Evolutionary conservation across 2,329 filamentous ascomycete genomes (phyloP), one percentile per base, ranked within the genome.

Genomic region (Ustilaginoidea virens): DNA sequence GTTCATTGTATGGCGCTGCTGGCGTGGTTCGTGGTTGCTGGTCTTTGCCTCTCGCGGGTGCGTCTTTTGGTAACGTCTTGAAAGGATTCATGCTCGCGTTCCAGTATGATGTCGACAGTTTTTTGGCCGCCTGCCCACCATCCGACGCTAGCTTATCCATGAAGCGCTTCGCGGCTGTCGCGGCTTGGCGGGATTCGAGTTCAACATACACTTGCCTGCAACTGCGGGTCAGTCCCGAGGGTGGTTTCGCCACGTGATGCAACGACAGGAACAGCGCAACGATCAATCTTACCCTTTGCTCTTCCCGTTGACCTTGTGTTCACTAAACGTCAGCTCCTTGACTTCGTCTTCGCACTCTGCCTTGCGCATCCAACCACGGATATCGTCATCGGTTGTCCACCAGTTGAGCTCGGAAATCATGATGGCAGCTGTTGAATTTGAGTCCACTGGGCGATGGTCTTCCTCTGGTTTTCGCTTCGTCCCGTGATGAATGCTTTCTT

Each of bases 241-340:
- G n/a, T n/a, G n/a, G n/a, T n/a, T n/a, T n/a, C n/a, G n/a, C n/a
- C n/a, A n/a, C n/a, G n/a, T n/a, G n/a, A n/a, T n/a, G n/a, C n/a
- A n/a, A n/a, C n/a, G 7, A n/a, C 14, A 12, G 4, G 16, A 12
- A 13, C n/a, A 11, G 11, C 7, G 3, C 10, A 11, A 13, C n/a
- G n/a, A n/a, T n/a, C n/a, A n/a, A n/a, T 54, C 74, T 38, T 65
- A 92, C 86, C 90, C 87, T 61, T 96, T 94, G 56, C 83, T 93
- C 60, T 98, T 98, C 42, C 90, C 90, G 42, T 98, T 98, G 27
- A 96, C 86, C 51, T 98, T 98, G 56, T 96, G 90, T 52, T 98
- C 90, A 45, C 83, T 94, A 52, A 96, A 98, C 0, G 86, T 93
- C 29, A 98, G 73, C 36, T 96, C 90, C 44, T 81, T 85, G 12